Evolutionary conservation across 306 rosid species (phyloP).

Genomic region (Trifolium dubium): DNA sequence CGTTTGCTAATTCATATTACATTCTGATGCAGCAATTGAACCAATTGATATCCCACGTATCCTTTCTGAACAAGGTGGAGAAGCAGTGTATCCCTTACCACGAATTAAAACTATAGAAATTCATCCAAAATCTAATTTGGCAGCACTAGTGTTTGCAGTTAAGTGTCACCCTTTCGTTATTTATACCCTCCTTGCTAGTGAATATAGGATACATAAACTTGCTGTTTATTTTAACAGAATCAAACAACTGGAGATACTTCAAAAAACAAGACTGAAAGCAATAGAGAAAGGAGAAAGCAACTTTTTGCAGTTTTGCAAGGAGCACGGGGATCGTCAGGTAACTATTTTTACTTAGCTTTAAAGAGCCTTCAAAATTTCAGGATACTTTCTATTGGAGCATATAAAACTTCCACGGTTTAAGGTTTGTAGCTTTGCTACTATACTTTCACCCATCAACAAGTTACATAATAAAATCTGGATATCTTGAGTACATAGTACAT

Average conservation of each 20-base stretch:
- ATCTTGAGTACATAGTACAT: too few species aligned
- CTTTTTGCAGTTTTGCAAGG: constrained; percentile 95
- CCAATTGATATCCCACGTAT: constrained; percentile 90
- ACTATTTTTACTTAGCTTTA: constrained; percentile 37
- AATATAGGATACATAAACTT: constrained; percentile 40
- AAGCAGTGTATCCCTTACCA: constrained; percentile 90
- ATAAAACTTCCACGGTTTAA: constrained; percentile 4
- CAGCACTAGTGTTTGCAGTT: constrained; percentile 90
- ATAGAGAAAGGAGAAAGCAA: constrained; percentile 94
- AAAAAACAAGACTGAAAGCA: constrained; percentile 65
- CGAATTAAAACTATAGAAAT: constrained; percentile 80
- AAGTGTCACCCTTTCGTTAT: constrained; percentile 46
- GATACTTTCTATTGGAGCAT: constrained; percentile 32
- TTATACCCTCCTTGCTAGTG: constrained; percentile 8
- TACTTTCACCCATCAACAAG: constrained; percentile 27
- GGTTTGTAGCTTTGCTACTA: not conserved
- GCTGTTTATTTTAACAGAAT: constrained; percentile 57
- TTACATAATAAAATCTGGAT: constrained; percentile 3
- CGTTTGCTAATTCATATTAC: constrained; percentile 43
- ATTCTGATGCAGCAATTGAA: constrained; percentile 78
- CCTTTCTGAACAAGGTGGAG: constrained; percentile 99
- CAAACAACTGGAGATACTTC: constrained; percentile 69
- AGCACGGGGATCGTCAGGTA: constrained; percentile 98
- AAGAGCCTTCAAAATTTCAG: not conserved
- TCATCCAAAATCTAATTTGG: constrained; percentile 91